Evolutionary conservation across 805 yeast species (phyloP).

Genomic region (Saturnispora kantuleensis): DNA sequence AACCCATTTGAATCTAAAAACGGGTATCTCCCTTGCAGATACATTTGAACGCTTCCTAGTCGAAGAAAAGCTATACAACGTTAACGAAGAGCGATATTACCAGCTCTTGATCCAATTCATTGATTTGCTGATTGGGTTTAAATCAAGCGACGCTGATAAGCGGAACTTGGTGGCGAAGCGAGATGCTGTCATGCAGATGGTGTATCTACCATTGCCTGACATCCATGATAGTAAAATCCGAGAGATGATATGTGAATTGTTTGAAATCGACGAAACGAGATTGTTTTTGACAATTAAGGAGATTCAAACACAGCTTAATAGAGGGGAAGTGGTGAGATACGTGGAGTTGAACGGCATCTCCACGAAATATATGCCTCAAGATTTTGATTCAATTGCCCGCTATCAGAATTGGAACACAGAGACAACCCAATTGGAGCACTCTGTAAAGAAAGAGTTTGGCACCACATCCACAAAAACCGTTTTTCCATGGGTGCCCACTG

Average conservation of each 20-base stretch:
- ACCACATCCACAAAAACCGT: neutral
- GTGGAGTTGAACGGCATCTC: slow-evolving; percentile 5
- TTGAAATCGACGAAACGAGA: slow-evolving; percentile 5
- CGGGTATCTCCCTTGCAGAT: neutral
- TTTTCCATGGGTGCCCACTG: slow-evolving; percentile 8
- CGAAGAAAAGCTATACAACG: neutral
- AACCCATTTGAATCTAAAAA: neutral
- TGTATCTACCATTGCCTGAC: slow-evolving; percentile 12
- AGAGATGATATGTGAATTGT: slow-evolving; percentile 8
- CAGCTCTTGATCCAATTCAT: slow-evolving; percentile 10
- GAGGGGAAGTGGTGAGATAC: slow-evolving; percentile 5
- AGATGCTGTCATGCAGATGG: slow-evolving; percentile 5
- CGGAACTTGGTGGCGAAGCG: slow-evolving; percentile 7
- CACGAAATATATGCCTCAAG: slow-evolving; percentile 7
- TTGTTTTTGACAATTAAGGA: slow-evolving; percentile 4
- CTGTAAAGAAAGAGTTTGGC: slow-evolving; percentile 6
- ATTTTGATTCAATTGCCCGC: slow-evolving; percentile 11
- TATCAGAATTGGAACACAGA: slow-evolving; percentile 14
- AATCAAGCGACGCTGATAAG: slow-evolving; percentile 9
- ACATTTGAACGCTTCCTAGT: slow-evolving; percentile 4
- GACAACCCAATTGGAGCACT: slow-evolving; percentile 9
- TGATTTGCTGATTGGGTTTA: slow-evolving; percentile 13
- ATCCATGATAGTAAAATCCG: slow-evolving; percentile 11
- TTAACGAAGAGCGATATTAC: slow-evolving; percentile 7
- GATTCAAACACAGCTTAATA: slow-evolving; percentile 3